Conservation (phyloP, 441 rosid genomes). For the Viola pubescens region DNA sequence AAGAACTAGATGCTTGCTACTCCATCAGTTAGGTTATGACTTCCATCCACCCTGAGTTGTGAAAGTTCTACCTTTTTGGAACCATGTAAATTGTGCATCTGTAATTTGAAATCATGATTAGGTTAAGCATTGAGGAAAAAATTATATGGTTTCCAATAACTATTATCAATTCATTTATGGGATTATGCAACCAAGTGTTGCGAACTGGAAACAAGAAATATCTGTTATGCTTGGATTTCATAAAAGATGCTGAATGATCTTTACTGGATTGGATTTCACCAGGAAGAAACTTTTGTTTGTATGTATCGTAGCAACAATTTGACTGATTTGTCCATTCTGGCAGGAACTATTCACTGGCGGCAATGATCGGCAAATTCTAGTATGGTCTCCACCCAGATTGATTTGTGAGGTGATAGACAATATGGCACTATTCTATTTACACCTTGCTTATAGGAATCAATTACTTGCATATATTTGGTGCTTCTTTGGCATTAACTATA, state of each 20-base stretch:
- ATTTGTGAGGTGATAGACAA: constrained; percentile 31
- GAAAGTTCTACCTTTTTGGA: not conserved
- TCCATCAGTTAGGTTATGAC: not conserved
- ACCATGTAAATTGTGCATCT: not conserved
- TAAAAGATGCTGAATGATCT: not conserved
- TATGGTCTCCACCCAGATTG: constrained; percentile 66
- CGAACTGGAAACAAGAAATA: not conserved
- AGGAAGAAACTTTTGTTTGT: not conserved
- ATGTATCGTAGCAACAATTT: constrained; percentile 6
- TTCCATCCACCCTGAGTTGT: not conserved
- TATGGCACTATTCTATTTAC: constrained; percentile 2
- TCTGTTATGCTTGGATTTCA: not conserved
- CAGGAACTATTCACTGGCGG: constrained; percentile 90
- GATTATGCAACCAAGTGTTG: not conserved
- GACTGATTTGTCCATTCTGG: constrained; percentile 13
- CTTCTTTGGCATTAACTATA: not conserved
- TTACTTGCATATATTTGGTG: not conserved
- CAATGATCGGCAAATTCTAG: constrained; percentile 73
- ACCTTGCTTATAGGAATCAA: not conserved
- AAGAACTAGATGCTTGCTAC: not conserved
- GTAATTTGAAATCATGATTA: constrained; percentile 4
- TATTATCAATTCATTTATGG: too few relatives aligned
- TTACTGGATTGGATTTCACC: not conserved
- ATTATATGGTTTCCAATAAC: not conserved
- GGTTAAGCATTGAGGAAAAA: not conserved